A percentile compares a stretch with the other conserved stretches of the same genome.
Evolutionary conservation across 2,329 filamentous ascomycete genomes (phyloP).

Genomic region (Claviceps sp.): DNA sequence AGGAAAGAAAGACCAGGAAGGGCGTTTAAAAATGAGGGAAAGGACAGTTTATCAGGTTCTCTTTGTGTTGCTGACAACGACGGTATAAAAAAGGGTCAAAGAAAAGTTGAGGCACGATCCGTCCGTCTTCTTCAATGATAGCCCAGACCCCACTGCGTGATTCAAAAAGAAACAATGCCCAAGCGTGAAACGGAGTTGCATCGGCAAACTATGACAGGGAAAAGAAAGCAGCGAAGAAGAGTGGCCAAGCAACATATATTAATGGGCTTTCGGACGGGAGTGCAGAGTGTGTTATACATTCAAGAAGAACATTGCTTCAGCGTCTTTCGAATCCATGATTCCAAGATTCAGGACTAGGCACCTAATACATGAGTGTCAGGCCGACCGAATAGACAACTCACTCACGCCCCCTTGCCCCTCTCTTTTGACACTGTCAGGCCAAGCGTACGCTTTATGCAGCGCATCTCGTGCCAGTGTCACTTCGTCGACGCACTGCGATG

Average conservation of each 20-base stretch:
- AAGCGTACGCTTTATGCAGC: neutral
- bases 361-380: neutral
- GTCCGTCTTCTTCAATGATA: neutral
- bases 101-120: neutral
- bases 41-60: neutral
- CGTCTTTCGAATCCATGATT: neutral
- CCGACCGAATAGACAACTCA: neutral
- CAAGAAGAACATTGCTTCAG: neutral
- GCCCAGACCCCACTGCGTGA: neutral
- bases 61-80: neutral
- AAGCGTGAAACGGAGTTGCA: neutral
- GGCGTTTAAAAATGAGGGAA: too few species aligned
- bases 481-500: neutral
- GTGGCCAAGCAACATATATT: neutral
- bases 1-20: neutral
- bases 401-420: neutral
- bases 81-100: neutral
- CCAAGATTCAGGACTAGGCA: neutral
- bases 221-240: neutral
- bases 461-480: slow-evolving; percentile 1
- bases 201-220: neutral
- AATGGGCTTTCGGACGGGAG: neutral
- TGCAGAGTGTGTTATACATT: neutral
- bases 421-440: neutral
- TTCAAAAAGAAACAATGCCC: neutral